These are phyloP conservation scores for Schizosaccharomyces lindneri DNA, from an alignment of 805 yeast genomes.

Conservation along the genomic window DNA sequence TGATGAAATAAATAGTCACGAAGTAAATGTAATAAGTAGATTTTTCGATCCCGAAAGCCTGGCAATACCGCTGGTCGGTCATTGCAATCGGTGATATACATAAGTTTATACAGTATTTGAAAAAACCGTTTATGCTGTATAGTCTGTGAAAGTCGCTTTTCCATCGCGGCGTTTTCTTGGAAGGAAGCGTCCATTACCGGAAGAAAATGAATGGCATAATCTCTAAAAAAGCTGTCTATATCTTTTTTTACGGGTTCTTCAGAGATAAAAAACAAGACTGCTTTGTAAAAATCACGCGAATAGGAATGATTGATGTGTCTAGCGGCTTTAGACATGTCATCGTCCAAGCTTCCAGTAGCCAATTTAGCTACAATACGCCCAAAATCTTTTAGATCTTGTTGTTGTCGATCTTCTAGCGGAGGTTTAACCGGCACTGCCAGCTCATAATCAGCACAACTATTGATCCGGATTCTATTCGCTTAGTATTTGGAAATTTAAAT, in stretches of 20 bases:
- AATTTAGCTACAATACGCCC: constrained; percentile 39
- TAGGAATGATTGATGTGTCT: constrained; percentile 7
- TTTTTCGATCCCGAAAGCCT: constrained; percentile 56
- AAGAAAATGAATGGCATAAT: constrained; percentile 11
- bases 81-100: constrained; percentile 51
- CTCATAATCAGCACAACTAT: constrained; percentile 49
- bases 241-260: constrained; percentile 1
- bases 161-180: constrained; percentile 12
- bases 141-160: constrained; percentile 30
- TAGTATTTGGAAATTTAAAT: background rate
- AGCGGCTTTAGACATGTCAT: background rate
- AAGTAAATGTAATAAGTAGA: constrained; percentile 50
- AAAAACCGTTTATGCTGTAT: constrained; percentile 74
- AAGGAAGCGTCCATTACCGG: constrained; percentile 10
- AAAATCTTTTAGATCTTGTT: constrained; percentile 30
- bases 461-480: constrained; percentile 24
- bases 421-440: constrained; percentile 22
- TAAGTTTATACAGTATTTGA: constrained; percentile 56
- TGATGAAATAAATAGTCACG: constrained; percentile 72
- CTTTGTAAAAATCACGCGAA: constrained; percentile 7
- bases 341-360: constrained; percentile 12
- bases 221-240: constrained; percentile 9
- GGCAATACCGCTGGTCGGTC: constrained; percentile 23
- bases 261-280: constrained; percentile 4
- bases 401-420: constrained; percentile 17